Conservation (phyloP, 345 rosid species). For the Lumnitzera racemosa region DNA sequence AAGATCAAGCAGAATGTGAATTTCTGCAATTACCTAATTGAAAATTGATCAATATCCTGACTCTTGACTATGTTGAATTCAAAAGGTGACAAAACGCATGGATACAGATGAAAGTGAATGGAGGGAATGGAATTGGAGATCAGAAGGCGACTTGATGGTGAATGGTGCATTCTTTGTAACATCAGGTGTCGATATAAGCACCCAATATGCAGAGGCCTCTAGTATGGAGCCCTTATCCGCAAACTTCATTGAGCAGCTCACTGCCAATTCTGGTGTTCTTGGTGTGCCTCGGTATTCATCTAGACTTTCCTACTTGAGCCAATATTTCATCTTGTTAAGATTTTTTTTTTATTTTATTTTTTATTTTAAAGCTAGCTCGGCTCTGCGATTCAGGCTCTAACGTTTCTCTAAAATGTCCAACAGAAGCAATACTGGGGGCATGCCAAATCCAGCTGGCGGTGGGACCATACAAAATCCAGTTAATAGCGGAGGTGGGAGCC, state of each 20-base stretch:
- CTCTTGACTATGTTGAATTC: not conserved
- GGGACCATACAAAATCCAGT: no score
- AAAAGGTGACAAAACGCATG: conserved; percentile 14
- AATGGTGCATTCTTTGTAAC: conserved; percentile 15
- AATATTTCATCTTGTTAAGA: no score
- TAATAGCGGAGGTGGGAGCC: not conserved
- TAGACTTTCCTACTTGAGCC: no score
- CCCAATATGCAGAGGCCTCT: conserved; percentile 14
- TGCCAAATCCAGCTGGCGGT: not conserved
- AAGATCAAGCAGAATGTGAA: not conserved
- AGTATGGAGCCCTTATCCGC: conserved; percentile 10
- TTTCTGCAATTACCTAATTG: not conserved
- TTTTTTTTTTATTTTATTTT: not conserved
- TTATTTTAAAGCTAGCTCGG: not conserved
- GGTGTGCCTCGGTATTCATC: not conserved
- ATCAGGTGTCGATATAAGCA: conserved; percentile 5
- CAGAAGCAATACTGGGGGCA: no score
- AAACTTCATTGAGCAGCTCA: conserved; percentile 12
- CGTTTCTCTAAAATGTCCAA: no score
- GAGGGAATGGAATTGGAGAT: conserved; percentile 17
- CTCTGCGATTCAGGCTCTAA: not conserved
- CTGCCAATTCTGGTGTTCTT: not conserved
- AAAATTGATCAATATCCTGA: not conserved
- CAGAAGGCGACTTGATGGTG: conserved; percentile 13
- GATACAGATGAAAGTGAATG: conserved; percentile 15